Percentiles rank a stretch among this genome's conserved stretches.
These are phyloP conservation scores for Phytopythium aichiense DNA, from an alignment of 352 stramenopile genomes.

Conservation along the genomic window DNA sequence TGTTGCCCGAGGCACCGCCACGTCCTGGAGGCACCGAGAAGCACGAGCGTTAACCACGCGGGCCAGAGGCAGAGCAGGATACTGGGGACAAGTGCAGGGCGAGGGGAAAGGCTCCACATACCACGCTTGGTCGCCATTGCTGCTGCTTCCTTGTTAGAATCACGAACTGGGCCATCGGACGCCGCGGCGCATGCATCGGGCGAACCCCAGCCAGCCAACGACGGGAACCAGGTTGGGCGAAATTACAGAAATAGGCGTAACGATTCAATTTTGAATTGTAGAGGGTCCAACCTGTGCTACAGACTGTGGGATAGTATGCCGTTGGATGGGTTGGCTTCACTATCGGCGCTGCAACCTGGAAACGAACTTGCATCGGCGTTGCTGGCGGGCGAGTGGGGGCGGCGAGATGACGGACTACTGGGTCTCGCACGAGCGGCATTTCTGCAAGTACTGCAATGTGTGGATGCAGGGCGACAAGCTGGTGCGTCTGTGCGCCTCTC, in stretches of 20 bases:
- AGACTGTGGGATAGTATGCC: no score
- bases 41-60: not conserved
- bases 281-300: not conserved
- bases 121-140: conserved; percentile 78
- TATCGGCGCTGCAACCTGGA: not conserved
- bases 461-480: conserved; percentile 82
- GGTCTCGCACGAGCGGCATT: conserved; percentile 66
- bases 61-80: no score
- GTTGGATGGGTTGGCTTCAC: not conserved
- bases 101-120: conserved; percentile 27
- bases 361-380: no score
- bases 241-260: not conserved
- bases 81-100: not conserved
- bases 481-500: conserved; percentile 18
- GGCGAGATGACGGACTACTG: conserved; percentile 60
- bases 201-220: conserved; percentile 30
- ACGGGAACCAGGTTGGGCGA: no score
- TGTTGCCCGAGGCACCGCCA: conserved; percentile 96
- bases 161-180: conserved; percentile 49
- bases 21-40: conserved; percentile 71
- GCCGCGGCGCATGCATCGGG: not conserved
- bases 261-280: not conserved
- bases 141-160: conserved; percentile 83
- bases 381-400: not conserved
- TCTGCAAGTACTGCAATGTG: conserved; percentile 88